Evolutionary conservation across 129 eudicot species (phyloP).

Genomic region (carrot (Daucus carota)): DNA sequence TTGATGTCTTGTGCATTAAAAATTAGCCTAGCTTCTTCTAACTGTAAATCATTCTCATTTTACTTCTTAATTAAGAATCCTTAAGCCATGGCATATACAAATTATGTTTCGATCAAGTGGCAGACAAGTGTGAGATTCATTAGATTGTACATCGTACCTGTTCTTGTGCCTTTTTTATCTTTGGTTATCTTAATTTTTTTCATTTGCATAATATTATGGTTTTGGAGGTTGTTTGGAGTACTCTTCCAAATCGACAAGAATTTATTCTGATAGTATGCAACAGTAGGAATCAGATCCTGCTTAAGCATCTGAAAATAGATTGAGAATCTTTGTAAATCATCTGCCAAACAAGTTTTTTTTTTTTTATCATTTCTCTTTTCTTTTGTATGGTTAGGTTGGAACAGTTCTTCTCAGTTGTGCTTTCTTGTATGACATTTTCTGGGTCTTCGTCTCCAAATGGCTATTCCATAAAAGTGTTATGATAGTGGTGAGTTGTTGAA

Average conservation of each 20-base stretch:
- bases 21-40: neutral
- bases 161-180: neutral
- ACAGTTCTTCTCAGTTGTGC: slow-evolving; percentile 93
- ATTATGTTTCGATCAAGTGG: neutral
- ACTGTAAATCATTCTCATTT: neutral
- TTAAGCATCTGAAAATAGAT: neutral
- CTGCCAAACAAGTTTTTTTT: neutral
- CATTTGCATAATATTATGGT: neutral
- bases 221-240: neutral
- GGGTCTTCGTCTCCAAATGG: slow-evolving; percentile 92
- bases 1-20: neutral
- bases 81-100: neutral
- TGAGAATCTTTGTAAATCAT: neutral
- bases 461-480: slow-evolving; percentile 88
- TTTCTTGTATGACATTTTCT: slow-evolving; percentile 90
- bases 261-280: neutral
- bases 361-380: neutral
- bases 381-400: slow-evolving; percentile 62
- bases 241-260: neutral
- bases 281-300: neutral
- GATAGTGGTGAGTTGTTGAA: slow-evolving; percentile 73
- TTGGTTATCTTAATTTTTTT: neutral
- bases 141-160: neutral
- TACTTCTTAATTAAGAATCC: neutral
- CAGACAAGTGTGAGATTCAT: neutral